Percentiles rank a stretch among this genome's conserved stretches.
These are phyloP conservation scores for Saccharomyces jurei DNA, from an alignment of 805 yeast genomes.

Conservation along the genomic window DNA sequence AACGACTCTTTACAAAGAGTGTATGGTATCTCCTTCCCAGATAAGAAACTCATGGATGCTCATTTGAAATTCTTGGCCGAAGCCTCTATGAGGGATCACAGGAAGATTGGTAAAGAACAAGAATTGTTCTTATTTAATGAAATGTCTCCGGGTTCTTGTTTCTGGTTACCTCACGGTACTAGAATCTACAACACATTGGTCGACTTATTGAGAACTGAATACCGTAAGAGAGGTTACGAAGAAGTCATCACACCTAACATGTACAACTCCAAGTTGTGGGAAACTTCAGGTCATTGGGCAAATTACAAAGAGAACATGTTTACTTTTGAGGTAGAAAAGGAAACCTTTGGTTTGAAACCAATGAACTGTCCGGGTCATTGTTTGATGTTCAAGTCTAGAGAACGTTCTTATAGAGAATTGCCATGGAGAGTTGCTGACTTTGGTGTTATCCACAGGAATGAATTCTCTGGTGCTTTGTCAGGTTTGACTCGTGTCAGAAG, in stretches of 20 bases:
- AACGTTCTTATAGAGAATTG: constrained; percentile 90
- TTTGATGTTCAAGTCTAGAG: constrained; percentile 82
- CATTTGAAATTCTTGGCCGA: constrained; percentile 91
- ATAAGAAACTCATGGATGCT: constrained; percentile 90
- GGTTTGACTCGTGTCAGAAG: constrained; percentile 96
- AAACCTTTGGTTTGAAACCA: constrained; percentile 88
- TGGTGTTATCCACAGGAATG: constrained; percentile 95
- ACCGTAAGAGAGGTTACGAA: constrained; percentile 89
- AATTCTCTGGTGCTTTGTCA: constrained; percentile 88
- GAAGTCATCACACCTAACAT: constrained; percentile 99
- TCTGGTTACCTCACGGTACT: constrained; percentile 99
- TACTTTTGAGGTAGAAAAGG: constrained; percentile 93
- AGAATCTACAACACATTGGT: constrained; percentile 87
- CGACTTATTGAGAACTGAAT: constrained; percentile 73
- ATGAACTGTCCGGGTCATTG: constrained; percentile 94
- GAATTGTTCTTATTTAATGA: constrained; percentile 93
- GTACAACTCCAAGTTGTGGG: constrained; percentile 97
- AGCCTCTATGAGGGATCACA: constrained; percentile 92
- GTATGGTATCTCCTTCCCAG: constrained; percentile 98
- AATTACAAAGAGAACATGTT: constrained; percentile 98
- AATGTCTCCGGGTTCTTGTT: constrained; percentile 94
- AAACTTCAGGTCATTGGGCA: constrained; percentile 97
- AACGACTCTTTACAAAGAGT: constrained; percentile 96
- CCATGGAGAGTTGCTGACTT: constrained; percentile 99
- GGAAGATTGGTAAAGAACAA: constrained; percentile 94